Percentiles rank a stretch among this genome's conserved stretches.
These are phyloP conservation scores for Fomitopsis pulvina DNA, from an alignment of 768 basidiomycete genomes.

Conservation along the genomic window DNA sequence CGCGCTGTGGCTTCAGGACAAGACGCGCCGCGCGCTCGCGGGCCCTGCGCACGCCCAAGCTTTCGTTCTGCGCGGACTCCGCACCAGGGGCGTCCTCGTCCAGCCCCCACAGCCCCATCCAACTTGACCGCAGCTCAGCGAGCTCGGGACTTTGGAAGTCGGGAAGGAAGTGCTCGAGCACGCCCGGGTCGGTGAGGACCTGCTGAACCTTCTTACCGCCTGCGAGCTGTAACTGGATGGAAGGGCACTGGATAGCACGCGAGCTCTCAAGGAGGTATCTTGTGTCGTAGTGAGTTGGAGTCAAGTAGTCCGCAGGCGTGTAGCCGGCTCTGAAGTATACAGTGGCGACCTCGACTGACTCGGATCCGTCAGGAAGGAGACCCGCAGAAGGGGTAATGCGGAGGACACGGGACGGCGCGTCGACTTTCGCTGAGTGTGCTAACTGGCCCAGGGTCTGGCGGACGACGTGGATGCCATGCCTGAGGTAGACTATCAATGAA, in stretches of 20 bases:
- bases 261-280: constrained; percentile 78
- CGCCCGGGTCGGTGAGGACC: constrained; percentile 64
- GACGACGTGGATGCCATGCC: constrained; percentile 67
- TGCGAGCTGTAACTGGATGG: constrained; percentile 86
- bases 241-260: constrained; percentile 88
- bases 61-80: not conserved
- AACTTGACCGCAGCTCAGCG: constrained; percentile 58
- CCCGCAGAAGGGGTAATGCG: constrained; percentile 32
- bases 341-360: constrained; percentile 65
- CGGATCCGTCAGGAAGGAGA: constrained; percentile 25
- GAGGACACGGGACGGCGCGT: constrained; percentile 31
- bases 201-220: constrained; percentile 96
- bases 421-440: constrained; percentile 46
- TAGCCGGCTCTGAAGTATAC: constrained; percentile 93
- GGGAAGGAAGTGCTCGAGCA: constrained; percentile 68
- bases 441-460: constrained; percentile 76
- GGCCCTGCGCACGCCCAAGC: constrained; percentile 42
- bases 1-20: constrained; percentile 96
- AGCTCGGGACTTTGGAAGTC: constrained; percentile 37
- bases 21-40: constrained; percentile 43
- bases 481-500: constrained; percentile 22
- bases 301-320: constrained; percentile 73
- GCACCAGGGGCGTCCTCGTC: constrained; percentile 23
- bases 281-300: constrained; percentile 55
- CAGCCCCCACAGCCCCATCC: constrained; percentile 89